Percentiles rank a stretch among this genome's conserved stretches.
These are phyloP conservation scores for Carex parvula DNA, from an alignment of 176 grass and related monocot species.

Conservation along the genomic window DNA sequence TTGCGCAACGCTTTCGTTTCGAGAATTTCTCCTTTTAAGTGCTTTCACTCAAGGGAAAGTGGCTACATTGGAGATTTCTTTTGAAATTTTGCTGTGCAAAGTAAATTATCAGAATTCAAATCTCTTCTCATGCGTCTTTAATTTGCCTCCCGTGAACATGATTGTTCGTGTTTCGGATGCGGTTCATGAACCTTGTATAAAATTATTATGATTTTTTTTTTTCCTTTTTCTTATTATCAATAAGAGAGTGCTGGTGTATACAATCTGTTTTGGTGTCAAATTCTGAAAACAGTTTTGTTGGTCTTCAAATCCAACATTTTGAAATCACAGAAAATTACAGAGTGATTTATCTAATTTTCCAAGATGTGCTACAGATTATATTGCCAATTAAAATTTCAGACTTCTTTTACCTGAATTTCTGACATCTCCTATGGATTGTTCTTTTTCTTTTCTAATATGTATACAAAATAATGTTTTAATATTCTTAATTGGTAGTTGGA, in stretches of 20 bases:
- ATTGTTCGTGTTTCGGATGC: neutral
- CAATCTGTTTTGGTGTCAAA: too few species aligned
- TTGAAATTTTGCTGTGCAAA: neutral
- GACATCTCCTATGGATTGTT: neutral
- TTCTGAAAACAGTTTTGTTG: neutral
- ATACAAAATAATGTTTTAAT: neutral
- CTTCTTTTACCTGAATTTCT: neutral
- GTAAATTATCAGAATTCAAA: neutral
- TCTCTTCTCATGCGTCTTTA: neutral
- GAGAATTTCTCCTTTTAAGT: conserved; percentile 13
- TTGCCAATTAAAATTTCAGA: neutral
- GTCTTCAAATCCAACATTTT: neutral
- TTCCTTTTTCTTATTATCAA: neutral
- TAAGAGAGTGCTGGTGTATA: neutral
- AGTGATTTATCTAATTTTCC: neutral
- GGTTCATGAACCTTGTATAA: neutral
- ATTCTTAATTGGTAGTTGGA: neutral
- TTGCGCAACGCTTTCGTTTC: neutral
- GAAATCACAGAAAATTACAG: neutral
- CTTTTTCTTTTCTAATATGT: neutral
- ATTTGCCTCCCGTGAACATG: neutral
- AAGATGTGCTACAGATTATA: neutral
- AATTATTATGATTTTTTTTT: neutral
- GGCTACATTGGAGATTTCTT: conserved; percentile 22
- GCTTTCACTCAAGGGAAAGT: conserved; percentile 14